Conservation (phyloP, 192 early-diverging fungal genomes). For the Pilaira anomala region DNA sequence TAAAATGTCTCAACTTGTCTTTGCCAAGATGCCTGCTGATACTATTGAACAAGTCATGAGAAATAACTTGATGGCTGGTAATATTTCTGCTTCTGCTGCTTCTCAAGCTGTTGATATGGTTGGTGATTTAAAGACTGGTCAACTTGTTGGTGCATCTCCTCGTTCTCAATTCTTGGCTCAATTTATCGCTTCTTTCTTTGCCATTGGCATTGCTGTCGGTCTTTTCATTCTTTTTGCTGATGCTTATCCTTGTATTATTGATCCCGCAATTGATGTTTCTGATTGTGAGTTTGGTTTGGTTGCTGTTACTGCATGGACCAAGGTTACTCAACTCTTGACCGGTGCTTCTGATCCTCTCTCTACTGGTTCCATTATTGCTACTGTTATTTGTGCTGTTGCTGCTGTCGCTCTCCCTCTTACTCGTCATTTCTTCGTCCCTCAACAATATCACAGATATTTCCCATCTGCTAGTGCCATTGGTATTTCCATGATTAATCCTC, state of each 20-base stretch:
- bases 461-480: slow-evolving; percentile 45
- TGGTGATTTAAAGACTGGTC: slow-evolving; percentile 66
- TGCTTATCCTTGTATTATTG: slow-evolving; percentile 64
- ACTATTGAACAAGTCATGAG: slow-evolving; percentile 38
- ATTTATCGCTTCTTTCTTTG: slow-evolving; percentile 56
- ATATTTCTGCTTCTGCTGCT: slow-evolving; percentile 54
- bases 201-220: slow-evolving; percentile 51
- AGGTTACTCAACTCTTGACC: slow-evolving; percentile 42
- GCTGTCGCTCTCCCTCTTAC: slow-evolving; percentile 37
- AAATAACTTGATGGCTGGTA: slow-evolving; percentile 58
- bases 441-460: slow-evolving; percentile 47
- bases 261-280: background rate
- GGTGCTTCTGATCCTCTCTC: slow-evolving; percentile 39
- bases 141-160: slow-evolving; percentile 60
- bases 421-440: slow-evolving; percentile 48
- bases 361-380: slow-evolving; percentile 38
- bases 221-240: slow-evolving; percentile 56
- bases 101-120: slow-evolving; percentile 66
- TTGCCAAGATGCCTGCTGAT: slow-evolving; percentile 50
- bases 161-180: slow-evolving; percentile 63
- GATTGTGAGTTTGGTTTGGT: slow-evolving; percentile 33
- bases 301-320: slow-evolving; percentile 32
- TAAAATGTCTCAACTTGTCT: slow-evolving; percentile 63
- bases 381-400: slow-evolving; percentile 40
- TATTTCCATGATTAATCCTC: slow-evolving; percentile 50